A percentile compares a stretch with the other conserved stretches of the same genome.
These are phyloP conservation scores for Neotropicomus parvogracilis DNA, from an alignment of 1,284 basidiomycete species.

Conservation along the genomic window DNA sequence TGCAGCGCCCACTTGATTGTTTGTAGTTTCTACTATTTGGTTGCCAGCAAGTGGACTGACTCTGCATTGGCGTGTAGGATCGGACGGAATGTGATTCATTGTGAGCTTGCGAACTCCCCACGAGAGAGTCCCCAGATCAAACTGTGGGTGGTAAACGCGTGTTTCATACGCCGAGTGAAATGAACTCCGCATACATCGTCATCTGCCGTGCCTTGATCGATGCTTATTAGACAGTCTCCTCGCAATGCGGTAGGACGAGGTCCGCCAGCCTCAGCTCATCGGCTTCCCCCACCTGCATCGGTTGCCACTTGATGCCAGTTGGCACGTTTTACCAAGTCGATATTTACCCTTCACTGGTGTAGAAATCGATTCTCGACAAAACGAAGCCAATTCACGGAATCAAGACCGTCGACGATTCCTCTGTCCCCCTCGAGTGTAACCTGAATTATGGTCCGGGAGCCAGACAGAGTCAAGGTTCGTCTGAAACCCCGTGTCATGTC, in stretches of 20 bases:
- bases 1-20: background rate
- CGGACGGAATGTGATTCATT: background rate
- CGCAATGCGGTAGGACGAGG: conserved; percentile 4
- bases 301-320: background rate
- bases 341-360: background rate
- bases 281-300: background rate
- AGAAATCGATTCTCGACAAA: background rate
- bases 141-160: conserved; percentile 5
- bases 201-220: background rate
- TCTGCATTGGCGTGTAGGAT: background rate
- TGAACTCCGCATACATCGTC: conserved; percentile 3
- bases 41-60: conserved; percentile 13
- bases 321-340: conserved; percentile 2
- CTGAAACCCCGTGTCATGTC: background rate
- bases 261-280: background rate
- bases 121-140: background rate
- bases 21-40: background rate
- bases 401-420: background rate
- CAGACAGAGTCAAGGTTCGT: conserved; percentile 16
- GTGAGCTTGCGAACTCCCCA: background rate
- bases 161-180: conserved; percentile 6
- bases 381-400: background rate
- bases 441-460: background rate
- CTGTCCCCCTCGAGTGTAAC: background rate
- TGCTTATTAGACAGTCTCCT: conserved; percentile 6